A percentile compares a stretch with the other conserved stretches of the same genome.
phyloP scores from a whole-genome alignment of 2,329 filamentous ascomycete genomes.

The Colletotrichum incanum region DNA sequence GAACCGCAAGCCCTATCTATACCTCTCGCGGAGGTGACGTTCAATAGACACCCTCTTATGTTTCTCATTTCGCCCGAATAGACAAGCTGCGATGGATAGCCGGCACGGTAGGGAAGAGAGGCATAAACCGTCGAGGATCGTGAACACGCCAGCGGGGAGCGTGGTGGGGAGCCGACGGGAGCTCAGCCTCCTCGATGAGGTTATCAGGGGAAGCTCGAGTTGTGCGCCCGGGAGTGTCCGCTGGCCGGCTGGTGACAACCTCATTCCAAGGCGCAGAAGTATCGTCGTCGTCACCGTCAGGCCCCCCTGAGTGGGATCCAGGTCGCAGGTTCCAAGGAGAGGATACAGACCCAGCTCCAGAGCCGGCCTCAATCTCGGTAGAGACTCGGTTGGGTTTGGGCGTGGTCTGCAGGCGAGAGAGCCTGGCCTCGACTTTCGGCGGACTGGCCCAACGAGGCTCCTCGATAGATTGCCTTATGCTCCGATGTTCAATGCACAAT shows the following conservation, averaged over 20 bases:
- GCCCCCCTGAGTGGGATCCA: background rate
- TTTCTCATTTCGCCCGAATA: background rate
- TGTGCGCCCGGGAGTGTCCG: slow-evolving; percentile 17
- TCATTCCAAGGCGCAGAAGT: slow-evolving; percentile 9
- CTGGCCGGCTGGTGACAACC: background rate
- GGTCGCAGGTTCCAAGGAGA: slow-evolving; percentile 20
- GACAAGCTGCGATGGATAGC: slow-evolving; percentile 21
- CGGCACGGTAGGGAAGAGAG: slow-evolving; percentile 23
- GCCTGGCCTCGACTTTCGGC: slow-evolving; percentile 3
- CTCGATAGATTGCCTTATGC: slow-evolving; percentile 5
- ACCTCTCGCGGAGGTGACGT: slow-evolving; percentile 6
- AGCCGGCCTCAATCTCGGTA: slow-evolving; percentile 34
- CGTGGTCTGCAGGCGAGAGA: slow-evolving; percentile 13
- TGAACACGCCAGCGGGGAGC: slow-evolving; percentile 20
- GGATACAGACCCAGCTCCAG: slow-evolving; percentile 17
- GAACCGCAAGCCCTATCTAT: slow-evolving; percentile 9
- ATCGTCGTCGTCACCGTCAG: slow-evolving; percentile 24
- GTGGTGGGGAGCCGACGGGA: slow-evolving; percentile 20
- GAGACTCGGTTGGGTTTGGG: slow-evolving; percentile 21
- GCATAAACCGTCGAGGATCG: slow-evolving; percentile 31
- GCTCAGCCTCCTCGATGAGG: slow-evolving; percentile 29
- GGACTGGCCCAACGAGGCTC: slow-evolving; percentile 8
- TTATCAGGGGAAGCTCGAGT: slow-evolving; percentile 28
- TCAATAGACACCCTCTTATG: slow-evolving; percentile 12
- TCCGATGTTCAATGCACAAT: slow-evolving; percentile 25